Base-by-base conservation (phyloP, 78 protist genomes). In the Mastigamoeba balamuthi region DNA sequence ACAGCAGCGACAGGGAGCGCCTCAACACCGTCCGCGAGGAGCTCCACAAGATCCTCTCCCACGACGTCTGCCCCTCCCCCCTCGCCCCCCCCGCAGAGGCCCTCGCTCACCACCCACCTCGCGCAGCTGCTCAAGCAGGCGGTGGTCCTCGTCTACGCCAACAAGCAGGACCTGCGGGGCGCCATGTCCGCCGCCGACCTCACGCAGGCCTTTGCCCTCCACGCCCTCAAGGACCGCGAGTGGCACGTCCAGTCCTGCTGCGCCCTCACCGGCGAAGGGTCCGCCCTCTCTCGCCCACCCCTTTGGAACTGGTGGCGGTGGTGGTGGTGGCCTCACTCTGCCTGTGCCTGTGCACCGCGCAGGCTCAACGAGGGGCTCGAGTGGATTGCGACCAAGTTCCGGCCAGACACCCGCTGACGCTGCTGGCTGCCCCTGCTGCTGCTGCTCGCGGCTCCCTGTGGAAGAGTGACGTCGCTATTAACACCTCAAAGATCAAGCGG, bases 151-250 rank as follows among this genome's bases (percentile, higher is more conserved):
- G 76, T 90, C 9, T 76, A 52, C 10, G 94, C 94, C 36, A 90
- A 90, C 78, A 90, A 90, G 65, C 88, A 87, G 72, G 94, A 90
- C 40, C 36, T 91, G 7, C 41, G 83, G 35, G 90, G 78, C 30
- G 89, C 91, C 17, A 77, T 91, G 88, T 74, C 89, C 1, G 79
- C 90, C 17, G 80, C 90, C 10, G 95, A 91, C 25, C 66, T 91
- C 17, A 43, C 89, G n/a, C 52, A 75, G 10, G 41, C 66, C 40
- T 37, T 90, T 6, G 75, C 78, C 72, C 68, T 90, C 35, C 73
- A 81, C 30, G 29, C 76, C 4, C 68, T 85, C 63, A 84, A 82
- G 30, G 84, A 75, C 64, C 90, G 82, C n/a, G 76, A 48, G 23
- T 90, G 81, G 74, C 88, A 86, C 76, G 85, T 90, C 44, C 86